phyloP scores from a whole-genome alignment of 352 stramenopile species.

The Pilasporangium apinafurcum region DNA sequence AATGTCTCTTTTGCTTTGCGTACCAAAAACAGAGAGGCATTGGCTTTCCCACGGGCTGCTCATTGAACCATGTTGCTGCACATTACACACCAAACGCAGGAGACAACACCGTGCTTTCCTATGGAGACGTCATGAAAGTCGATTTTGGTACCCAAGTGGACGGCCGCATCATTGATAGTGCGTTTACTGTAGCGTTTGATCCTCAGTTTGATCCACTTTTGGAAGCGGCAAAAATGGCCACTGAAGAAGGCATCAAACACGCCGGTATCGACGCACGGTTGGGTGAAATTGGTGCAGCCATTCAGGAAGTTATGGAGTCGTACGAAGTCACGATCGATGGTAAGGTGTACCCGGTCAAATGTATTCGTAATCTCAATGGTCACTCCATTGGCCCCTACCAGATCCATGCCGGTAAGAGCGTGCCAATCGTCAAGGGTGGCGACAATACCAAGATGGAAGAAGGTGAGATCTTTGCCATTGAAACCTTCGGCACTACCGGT shows the following conservation, averaged over 20 bases:
- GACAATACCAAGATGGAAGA: slow-evolving; percentile 89
- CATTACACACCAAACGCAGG: slow-evolving; percentile 97
- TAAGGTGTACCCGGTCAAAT: slow-evolving; percentile 87
- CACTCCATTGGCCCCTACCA: slow-evolving; percentile 92
- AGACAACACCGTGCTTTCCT: slow-evolving; percentile 91
- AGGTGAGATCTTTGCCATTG: slow-evolving; percentile 89
- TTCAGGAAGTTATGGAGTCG: slow-evolving; percentile 94
- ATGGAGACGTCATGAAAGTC: slow-evolving; percentile 98
- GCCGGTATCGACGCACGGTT: slow-evolving; percentile 95
- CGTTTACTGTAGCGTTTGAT: slow-evolving; percentile 93
- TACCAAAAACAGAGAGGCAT: slow-evolving; percentile 1
- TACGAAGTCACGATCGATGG: slow-evolving; percentile 92
- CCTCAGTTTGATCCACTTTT: slow-evolving; percentile 91
- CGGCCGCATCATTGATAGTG: slow-evolving; percentile 93
- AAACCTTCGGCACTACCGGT: slow-evolving; percentile 81
- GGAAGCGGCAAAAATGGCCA: slow-evolving; percentile 91
- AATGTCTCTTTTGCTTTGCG: background rate
- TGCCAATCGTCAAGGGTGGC: slow-evolving; percentile 87
- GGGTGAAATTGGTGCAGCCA: slow-evolving; percentile 88
- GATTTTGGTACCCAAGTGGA: slow-evolving; percentile 96
- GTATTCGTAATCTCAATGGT: slow-evolving; percentile 91
- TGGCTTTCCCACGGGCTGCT: slow-evolving; percentile 89
- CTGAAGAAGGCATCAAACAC: slow-evolving; percentile 87
- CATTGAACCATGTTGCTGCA: slow-evolving; percentile 95
- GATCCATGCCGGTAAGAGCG: slow-evolving; percentile 88